Conservation (phyloP, 176 grass and related monocot genomes). For the Otatea glauca region DNA sequence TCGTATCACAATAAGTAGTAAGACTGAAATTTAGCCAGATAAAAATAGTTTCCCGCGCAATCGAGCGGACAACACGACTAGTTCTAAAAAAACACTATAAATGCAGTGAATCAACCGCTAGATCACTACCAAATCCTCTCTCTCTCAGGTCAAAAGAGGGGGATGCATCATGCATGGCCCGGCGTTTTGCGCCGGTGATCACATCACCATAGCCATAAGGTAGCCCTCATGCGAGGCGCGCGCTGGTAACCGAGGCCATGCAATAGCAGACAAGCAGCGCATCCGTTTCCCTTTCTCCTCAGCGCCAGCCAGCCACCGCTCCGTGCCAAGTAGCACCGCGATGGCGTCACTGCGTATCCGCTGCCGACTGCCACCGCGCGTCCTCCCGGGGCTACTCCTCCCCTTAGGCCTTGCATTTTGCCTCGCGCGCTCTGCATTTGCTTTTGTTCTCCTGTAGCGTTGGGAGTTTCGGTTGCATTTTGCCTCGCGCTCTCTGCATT, state of each 20-base stretch:
- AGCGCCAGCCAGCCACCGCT: neutral
- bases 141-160: neutral
- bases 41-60: too few species aligned
- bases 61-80: too few species aligned
- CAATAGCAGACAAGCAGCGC: slow-evolving; percentile 40
- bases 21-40: too few species aligned
- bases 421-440: neutral
- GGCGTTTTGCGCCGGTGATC: slow-evolving; percentile 2
- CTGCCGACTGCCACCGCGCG: neutral
- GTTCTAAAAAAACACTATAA: too few species aligned
- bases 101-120: too few species aligned
- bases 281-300: neutral
- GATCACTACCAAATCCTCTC: too few species aligned
- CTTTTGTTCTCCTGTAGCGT: neutral
- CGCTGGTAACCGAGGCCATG: slow-evolving; percentile 37
- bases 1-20: too few species aligned
- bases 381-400: neutral
- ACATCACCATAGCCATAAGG: slow-evolving; percentile 13
- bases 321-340: slow-evolving; percentile 3
- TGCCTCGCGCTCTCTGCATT: neutral
- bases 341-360: slow-evolving; percentile 3
- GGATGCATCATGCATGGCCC: neutral
- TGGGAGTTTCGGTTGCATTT: neutral
- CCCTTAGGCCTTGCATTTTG: neutral
- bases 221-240: neutral